Evolutionary conservation across 495 filamentous ascomycete species (phyloP).

Genomic region (Sordaria brevicollis): DNA sequence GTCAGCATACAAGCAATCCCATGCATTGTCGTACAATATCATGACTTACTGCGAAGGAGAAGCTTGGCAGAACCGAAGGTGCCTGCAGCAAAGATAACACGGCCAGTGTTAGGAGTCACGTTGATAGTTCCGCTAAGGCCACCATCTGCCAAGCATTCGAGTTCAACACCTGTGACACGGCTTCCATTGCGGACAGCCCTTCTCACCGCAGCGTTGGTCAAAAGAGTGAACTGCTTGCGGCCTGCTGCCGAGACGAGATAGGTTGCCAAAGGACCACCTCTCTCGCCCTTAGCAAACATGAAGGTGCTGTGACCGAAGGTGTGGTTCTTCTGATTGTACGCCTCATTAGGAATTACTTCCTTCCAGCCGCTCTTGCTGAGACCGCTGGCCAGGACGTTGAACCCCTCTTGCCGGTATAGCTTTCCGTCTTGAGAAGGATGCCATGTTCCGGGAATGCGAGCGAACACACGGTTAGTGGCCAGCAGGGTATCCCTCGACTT

Average conservation of each 20-base stretch:
- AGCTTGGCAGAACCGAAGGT: slow-evolving; percentile 66
- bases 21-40: background rate
- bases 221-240: slow-evolving; percentile 54
- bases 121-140: slow-evolving; percentile 50
- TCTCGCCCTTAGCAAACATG: slow-evolving; percentile 56
- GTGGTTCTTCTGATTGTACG: slow-evolving; percentile 52
- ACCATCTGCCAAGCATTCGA: slow-evolving; percentile 43
- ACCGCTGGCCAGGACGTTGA: slow-evolving; percentile 45
- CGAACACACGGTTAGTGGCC: slow-evolving; percentile 52
- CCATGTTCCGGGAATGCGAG: slow-evolving; percentile 58
- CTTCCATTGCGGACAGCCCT: slow-evolving; percentile 52
- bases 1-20: background rate
- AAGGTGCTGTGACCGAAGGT: slow-evolving; percentile 57
- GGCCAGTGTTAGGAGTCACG: slow-evolving; percentile 45
- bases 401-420: slow-evolving; percentile 57
- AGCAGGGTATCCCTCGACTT: slow-evolving; percentile 50
- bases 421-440: slow-evolving; percentile 56
- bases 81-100: slow-evolving; percentile 59
- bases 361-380: slow-evolving; percentile 51
- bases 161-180: slow-evolving; percentile 55
- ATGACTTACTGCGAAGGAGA: slow-evolving; percentile 37
- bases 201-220: slow-evolving; percentile 52
- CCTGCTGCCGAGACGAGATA: slow-evolving; percentile 56
- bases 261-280: slow-evolving; percentile 62
- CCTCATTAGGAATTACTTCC: slow-evolving; percentile 48